Base-by-base conservation (phyloP, 164 flowering plant genomes). In the Berberis thunbergii region DNA sequence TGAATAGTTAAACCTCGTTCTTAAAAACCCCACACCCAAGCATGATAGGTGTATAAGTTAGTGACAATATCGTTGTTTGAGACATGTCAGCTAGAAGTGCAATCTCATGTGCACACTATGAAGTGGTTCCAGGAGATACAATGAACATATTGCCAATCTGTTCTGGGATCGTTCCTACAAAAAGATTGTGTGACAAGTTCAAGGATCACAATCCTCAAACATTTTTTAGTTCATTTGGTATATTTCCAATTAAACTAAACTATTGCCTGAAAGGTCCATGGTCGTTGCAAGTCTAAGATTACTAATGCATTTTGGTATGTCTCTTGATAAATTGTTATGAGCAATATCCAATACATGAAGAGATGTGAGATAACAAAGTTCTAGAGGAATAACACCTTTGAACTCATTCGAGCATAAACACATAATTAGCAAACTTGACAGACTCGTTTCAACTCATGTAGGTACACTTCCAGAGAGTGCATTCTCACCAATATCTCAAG, bases 321-420 rank as follows among this genome's bases (percentile, higher is more conserved):
- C 1, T 6, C 84, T 77, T 3, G 69, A 49, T 7, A 80, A 8
- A 50, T 59, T 57, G 40, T 76, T 78, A 3, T 57, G 9, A 3
- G 76, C 67, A 57, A 79, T 61, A 55, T 80, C 81, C 50, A 76
- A 41, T 9, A 69, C 45, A 44, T 74, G 78, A 13, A 78, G 75
- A 43, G 40, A 40, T 6, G 38, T 2, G 2, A 73, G 45, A 1
- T 13, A 26, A 58, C 82, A 77, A 0, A 77, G 41, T n/a, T 67
- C 54, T 0, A 11, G n/a, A 10, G 78, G 71, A 45, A 81, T 66
- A 5, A 2, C 12, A 0, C 79, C 76, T 6, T 3, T 1, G 12
- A 77, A 74, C 7, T 58, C 45, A 48, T 83, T 79, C 3, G 64
- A 59, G 4, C 67, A 56, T 10, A 26, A 61, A 6, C 62, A 45